phyloP scores from a whole-genome alignment of 164 flowering plant species.

The Aristolochia fimbriata region DNA sequence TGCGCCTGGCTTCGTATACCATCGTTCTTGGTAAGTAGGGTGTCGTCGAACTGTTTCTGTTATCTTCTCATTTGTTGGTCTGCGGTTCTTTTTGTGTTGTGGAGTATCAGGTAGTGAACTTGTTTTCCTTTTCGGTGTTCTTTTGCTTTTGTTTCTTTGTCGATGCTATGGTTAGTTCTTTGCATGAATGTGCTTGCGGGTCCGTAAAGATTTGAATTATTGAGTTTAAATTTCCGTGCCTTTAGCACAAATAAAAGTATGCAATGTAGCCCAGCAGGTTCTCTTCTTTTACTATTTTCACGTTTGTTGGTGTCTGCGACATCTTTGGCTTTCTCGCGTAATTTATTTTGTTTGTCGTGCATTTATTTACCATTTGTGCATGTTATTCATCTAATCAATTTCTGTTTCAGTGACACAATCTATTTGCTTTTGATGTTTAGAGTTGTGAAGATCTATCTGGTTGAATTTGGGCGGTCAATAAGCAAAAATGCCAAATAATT shows the following conservation, averaged over 20 bases:
- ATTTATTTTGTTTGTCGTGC: background rate
- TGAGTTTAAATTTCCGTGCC: too few species aligned
- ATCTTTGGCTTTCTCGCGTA: background rate
- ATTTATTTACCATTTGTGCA: background rate
- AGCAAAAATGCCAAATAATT: constrained; percentile 39
- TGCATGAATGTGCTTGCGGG: too few species aligned
- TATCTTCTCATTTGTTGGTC: constrained; percentile 1
- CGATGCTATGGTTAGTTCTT: background rate
- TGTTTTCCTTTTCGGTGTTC: background rate
- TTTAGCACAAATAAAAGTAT: too few species aligned
- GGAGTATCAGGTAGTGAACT: background rate
- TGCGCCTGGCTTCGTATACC: background rate
- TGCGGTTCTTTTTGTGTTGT: background rate
- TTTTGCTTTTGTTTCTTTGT: background rate
- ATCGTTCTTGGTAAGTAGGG: background rate
- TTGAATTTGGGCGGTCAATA: background rate
- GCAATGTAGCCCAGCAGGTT: too few species aligned
- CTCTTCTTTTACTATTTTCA: background rate
- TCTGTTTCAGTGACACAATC: too few species aligned
- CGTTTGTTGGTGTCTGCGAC: background rate
- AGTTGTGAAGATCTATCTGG: constrained; percentile 19
- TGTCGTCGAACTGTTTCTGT: background rate
- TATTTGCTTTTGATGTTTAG: constrained; percentile 6
- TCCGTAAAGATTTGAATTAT: too few species aligned
- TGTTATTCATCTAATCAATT: background rate